Evolutionary conservation across 2,329 filamentous ascomycete genomes (phyloP).

Genomic region (Verticillium dahliae): DNA sequence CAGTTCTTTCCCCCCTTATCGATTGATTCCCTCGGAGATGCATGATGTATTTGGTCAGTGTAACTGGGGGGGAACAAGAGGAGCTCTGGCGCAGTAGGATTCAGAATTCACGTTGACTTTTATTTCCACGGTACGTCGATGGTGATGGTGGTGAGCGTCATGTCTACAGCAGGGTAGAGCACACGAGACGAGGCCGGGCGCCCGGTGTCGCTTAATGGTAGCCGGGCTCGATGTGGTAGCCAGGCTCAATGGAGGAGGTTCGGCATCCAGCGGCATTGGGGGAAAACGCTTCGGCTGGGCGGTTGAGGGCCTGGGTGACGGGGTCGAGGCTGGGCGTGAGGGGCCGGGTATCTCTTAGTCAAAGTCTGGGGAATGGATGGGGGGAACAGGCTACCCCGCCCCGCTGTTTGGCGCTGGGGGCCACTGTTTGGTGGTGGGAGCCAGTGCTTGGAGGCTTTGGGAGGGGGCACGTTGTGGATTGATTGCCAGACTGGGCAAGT

Average conservation of each 20-base stretch:
- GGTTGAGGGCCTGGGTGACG: not conserved
- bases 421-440: too few relatives aligned
- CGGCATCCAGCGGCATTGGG: constrained; percentile 12
- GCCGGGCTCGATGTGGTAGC: not conserved
- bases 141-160: too few relatives aligned
- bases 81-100: not conserved
- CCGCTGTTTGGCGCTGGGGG: constrained; percentile 7
- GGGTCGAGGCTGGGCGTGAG: constrained; percentile 1
- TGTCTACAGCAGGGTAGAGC: too few relatives aligned
- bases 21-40: not conserved
- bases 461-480: not conserved
- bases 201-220: not conserved
- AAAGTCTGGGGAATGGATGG: constrained; percentile 1
- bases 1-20: not conserved
- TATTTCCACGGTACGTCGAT: too few relatives aligned
- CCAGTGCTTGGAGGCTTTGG: too few relatives aligned
- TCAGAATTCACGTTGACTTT: not conserved
- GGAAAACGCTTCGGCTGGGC: not conserved
- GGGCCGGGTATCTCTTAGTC: constrained; percentile 2
- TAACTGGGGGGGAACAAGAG: not conserved
- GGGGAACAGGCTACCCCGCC: constrained; percentile 6
- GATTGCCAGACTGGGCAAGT: not conserved
- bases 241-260: constrained; percentile 1
- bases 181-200: too few relatives aligned
- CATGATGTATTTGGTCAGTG: not conserved